Base-by-base conservation (phyloP, 2,329 filamentous ascomycete species). In the Botrytis fabae region DNA sequence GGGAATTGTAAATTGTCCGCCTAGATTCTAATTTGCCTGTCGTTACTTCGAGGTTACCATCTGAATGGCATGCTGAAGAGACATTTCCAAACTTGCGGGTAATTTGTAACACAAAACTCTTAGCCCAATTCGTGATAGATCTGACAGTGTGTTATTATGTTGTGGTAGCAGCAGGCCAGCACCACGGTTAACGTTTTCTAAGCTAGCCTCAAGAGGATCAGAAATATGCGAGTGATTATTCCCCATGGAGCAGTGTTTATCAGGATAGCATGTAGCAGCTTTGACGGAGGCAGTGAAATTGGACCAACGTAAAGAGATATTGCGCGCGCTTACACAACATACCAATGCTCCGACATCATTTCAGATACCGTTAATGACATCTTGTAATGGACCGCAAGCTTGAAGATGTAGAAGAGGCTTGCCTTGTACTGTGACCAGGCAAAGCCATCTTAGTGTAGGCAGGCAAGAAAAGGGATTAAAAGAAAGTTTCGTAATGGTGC, bases 281-380 rank as follows among this genome's bases (percentile, higher is more conserved):
- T 40, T 22, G n/a, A 51, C 18, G n/a, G 25, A 38, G 57, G 64
- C 28, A 28, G n/a, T 28, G 25, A 28, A 7, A 46, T 42, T 64
- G 25, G n/a, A 40, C 46, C 51, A 28, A 42, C 20, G 28, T 54
- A 69, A 51, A 68, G 28, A 32, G n/a, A 32, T 38, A 57, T 66
- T 72, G 70, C 63, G 70, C 70, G 63, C 70, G 70, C 70, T 72
- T 72, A 69, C 70, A 61, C 70, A 46, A 61, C 35, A 48, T 51
- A 35, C 35, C 32, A 51, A 63, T 64, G 35, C 18, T 42, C 48
- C 35, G 48, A 54, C 42, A 18, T 42, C 8, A 54, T 54, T 57
- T 57, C 46, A 32, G 16, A 57, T 32, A 42, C 40, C 48, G 25
- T 22, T 46, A 20, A 35, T 20, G 32, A 32, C 32, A 44, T 57